Evolutionary conservation across 257 asterid species (phyloP).

Genomic region (Ajuga chamaepitys): DNA sequence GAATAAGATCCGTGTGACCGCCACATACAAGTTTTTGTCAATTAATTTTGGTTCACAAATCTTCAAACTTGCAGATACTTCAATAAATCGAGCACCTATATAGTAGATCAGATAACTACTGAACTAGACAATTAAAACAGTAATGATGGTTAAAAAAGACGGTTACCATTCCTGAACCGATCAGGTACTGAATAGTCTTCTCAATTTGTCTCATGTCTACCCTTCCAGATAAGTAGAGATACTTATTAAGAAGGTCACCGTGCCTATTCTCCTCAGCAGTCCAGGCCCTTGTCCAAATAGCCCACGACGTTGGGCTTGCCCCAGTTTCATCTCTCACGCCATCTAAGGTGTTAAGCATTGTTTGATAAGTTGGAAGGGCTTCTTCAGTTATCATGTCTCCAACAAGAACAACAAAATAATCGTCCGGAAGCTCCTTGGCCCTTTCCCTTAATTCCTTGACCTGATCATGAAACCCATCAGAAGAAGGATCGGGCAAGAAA

Average conservation of each 20-base stretch:
- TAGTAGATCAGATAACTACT: too few relatives aligned
- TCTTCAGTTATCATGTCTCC: constrained; percentile 93
- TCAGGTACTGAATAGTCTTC: constrained; percentile 76
- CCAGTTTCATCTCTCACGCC: constrained; percentile 88
- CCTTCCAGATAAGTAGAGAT: constrained; percentile 69
- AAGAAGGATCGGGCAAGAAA: constrained; percentile 74
- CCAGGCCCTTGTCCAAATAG: constrained; percentile 86
- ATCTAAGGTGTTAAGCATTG: constrained; percentile 77
- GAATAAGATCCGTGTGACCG: too few relatives aligned
- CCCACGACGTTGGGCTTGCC: constrained; percentile 83
- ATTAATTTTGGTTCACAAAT: too few relatives aligned
- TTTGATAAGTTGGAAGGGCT: constrained; percentile 87
- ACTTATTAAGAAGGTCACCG: constrained; percentile 79
- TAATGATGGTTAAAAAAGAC: not conserved
- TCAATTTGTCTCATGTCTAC: constrained; percentile 79
- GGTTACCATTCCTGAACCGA: constrained; percentile 82
- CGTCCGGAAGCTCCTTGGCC: constrained; percentile 74
- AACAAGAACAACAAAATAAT: constrained; percentile 63
- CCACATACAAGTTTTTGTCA: too few relatives aligned
- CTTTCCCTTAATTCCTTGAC: constrained; percentile 60
- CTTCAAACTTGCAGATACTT: too few relatives aligned
- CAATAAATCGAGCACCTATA: too few relatives aligned
- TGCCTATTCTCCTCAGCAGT: constrained; percentile 88
- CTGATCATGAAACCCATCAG: constrained; percentile 69
- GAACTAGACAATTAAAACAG: too few relatives aligned